Percentiles rank a stretch among this genome's conserved stretches.
Conservation (phyloP, 495 filamentous ascomycete species). For the Talaromyces adpressus region DNA sequence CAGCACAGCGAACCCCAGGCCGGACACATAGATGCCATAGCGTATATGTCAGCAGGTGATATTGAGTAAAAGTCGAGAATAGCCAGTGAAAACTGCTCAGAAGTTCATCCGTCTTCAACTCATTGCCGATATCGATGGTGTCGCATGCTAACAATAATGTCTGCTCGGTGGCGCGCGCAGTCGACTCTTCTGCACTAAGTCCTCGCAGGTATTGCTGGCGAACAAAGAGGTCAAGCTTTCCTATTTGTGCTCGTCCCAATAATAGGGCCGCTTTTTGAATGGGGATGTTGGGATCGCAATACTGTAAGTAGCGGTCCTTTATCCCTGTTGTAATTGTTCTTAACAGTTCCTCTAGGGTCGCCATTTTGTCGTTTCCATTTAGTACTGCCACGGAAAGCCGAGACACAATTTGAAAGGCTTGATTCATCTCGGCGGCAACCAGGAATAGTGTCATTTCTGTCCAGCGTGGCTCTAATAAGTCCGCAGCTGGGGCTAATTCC, state of each 20-base stretch:
- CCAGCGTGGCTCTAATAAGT: constrained; percentile 13
- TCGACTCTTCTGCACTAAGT: constrained; percentile 13
- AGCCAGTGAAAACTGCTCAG: constrained; percentile 25
- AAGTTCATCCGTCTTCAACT: constrained; percentile 21
- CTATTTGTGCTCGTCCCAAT: constrained; percentile 16
- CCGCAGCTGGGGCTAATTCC: constrained; percentile 4
- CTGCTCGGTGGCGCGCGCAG: constrained; percentile 4
- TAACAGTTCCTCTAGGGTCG: constrained; percentile 12
- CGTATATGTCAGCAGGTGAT: constrained; percentile 21
- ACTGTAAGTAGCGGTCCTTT: constrained; percentile 17
- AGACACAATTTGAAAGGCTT: constrained; percentile 11
- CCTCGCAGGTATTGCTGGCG: constrained; percentile 18
- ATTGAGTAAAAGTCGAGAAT: constrained; percentile 19
- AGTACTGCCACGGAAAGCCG: not conserved
- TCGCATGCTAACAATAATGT: constrained; percentile 10
- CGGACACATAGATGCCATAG: constrained; percentile 27
- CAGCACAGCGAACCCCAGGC: constrained; percentile 13
- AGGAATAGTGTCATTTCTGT: constrained; percentile 22
- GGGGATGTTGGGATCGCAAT: constrained; percentile 25
- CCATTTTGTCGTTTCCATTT: not conserved
- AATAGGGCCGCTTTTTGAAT: constrained; percentile 22
- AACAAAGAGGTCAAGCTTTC: constrained; percentile 21
- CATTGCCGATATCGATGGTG: constrained; percentile 15
- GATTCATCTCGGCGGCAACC: constrained; percentile 27
- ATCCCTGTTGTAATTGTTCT: constrained; percentile 15